Conservation (phyloP, 2,329 filamentous ascomycete genomes). For the Talaromyces funiculosus region DNA sequence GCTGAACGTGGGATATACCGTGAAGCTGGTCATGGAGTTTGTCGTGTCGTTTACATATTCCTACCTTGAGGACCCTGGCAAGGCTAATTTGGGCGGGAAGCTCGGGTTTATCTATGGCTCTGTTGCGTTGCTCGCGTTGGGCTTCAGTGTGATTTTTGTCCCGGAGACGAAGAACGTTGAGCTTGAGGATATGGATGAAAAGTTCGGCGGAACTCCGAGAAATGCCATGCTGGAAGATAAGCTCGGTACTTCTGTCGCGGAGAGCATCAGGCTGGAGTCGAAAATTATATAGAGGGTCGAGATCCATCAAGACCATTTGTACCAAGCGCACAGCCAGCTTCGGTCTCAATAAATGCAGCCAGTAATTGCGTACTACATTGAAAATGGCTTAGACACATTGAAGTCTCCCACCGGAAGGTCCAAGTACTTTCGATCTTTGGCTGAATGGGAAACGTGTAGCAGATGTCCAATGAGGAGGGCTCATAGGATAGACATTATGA, state of each 20-base stretch:
- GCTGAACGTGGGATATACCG: constrained; percentile 7
- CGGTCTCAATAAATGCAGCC: too few relatives aligned
- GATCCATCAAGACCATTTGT: neutral
- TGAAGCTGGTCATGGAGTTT: constrained; percentile 16
- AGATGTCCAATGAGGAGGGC: neutral
- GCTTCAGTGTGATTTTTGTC: constrained; percentile 21
- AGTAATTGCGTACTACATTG: neutral
- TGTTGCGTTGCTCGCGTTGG: constrained; percentile 17
- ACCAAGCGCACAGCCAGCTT: neutral
- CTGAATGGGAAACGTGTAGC: neutral
- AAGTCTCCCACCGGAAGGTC: neutral
- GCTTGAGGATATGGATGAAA: constrained; percentile 22
- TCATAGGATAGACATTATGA: neutral
- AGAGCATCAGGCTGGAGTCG: neutral
- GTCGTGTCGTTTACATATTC: constrained; percentile 33
- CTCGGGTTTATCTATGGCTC: constrained; percentile 39
- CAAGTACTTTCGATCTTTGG: neutral
- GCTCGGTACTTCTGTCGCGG: neutral
- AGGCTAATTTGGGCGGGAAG: constrained; percentile 32
- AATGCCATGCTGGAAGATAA: neutral
- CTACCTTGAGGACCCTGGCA: constrained; percentile 33
- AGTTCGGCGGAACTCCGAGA: constrained; percentile 5
- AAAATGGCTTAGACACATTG: too few relatives aligned
- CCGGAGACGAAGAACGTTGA: constrained; percentile 18
- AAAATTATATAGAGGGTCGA: neutral